A percentile compares a stretch with the other conserved stretches of the same genome.
Conservation (phyloP, 805 yeast genomes). For the Lachancea thermotolerans region DNA sequence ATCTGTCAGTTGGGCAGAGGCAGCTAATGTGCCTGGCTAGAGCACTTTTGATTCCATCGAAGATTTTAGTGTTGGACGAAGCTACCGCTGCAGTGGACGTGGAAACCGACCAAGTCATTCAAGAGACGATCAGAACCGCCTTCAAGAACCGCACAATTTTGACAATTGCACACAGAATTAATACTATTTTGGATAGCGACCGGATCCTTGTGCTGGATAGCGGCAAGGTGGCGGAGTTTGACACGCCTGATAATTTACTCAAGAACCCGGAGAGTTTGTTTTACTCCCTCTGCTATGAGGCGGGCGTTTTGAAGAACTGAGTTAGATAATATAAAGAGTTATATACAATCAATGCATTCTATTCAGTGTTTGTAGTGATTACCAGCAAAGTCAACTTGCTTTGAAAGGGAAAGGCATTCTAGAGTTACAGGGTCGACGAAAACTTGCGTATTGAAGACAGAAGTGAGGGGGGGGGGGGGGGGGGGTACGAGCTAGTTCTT, state of each 20-base stretch:
- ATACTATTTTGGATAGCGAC: conserved; percentile 78
- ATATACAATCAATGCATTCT: not conserved
- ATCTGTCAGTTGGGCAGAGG: conserved; percentile 70
- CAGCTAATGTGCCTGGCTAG: conserved; percentile 78
- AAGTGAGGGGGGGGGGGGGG: no score
- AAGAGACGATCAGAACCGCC: conserved; percentile 68
- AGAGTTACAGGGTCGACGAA: not conserved
- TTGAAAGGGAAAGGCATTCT: not conserved
- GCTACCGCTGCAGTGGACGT: conserved; percentile 90
- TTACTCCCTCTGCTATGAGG: conserved; percentile 74
- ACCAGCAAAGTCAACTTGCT: not conserved
- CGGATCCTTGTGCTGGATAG: conserved; percentile 67
- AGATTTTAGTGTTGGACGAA: conserved; percentile 69
- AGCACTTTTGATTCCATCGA: conserved; percentile 58
- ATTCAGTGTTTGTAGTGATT: not conserved
- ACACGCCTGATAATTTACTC: conserved; percentile 60
- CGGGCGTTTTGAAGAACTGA: conserved; percentile 44
- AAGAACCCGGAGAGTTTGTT: conserved; percentile 63
- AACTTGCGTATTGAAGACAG: no score
- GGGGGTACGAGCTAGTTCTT: not conserved
- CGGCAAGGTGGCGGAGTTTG: conserved; percentile 73
- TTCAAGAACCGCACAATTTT: conserved; percentile 71
- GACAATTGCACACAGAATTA: conserved; percentile 79
- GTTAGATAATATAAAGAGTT: not conserved
- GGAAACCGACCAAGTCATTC: conserved; percentile 71